A percentile compares a stretch with the other conserved stretches of the same genome.
Conservation (phyloP, 2,329 filamentous ascomycete species). For the Dothideomycetidae sp. region DNA sequence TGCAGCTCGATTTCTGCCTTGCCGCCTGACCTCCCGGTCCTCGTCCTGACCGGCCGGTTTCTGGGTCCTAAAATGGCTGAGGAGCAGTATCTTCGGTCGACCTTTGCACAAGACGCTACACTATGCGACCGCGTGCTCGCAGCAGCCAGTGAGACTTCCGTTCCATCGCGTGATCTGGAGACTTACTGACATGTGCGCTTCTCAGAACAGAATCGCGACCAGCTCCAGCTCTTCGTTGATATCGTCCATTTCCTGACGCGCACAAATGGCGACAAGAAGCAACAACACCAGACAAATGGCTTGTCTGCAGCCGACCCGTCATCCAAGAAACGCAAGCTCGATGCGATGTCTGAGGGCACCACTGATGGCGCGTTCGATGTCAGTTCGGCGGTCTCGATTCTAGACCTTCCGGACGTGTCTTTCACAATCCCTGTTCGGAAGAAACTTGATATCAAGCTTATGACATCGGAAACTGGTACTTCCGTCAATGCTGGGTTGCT, state of each 20-base stretch:
- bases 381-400: slow-evolving; percentile 14
- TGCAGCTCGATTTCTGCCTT: too few relatives aligned
- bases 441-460: slow-evolving; percentile 47
- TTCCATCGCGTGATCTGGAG: not conserved
- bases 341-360: slow-evolving; percentile 22
- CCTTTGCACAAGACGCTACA: slow-evolving; percentile 10
- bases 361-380: slow-evolving; percentile 8
- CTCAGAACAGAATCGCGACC: slow-evolving; percentile 12
- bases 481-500: slow-evolving; percentile 24
- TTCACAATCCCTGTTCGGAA: slow-evolving; percentile 50
- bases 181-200: not conserved
- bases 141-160: slow-evolving; percentile 11
- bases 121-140: slow-evolving; percentile 13
- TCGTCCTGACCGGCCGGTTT: too few relatives aligned
- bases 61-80: slow-evolving; percentile 6
- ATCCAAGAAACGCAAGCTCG: slow-evolving; percentile 37
- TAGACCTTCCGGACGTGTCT: slow-evolving; percentile 41
- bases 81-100: slow-evolving; percentile 5
- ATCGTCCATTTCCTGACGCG: slow-evolving; percentile 31
- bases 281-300: slow-evolving; percentile 2
- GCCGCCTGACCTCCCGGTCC: too few relatives aligned
- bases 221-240: slow-evolving; percentile 31
- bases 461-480: slow-evolving; percentile 20
- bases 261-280: slow-evolving; percentile 15
- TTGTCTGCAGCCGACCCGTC: slow-evolving; percentile 17